Evolutionary conservation across 352 stramenopile species (phyloP), one percentile per base, ranked within the genome.

Genomic region (Pythium chondricola): DNA sequence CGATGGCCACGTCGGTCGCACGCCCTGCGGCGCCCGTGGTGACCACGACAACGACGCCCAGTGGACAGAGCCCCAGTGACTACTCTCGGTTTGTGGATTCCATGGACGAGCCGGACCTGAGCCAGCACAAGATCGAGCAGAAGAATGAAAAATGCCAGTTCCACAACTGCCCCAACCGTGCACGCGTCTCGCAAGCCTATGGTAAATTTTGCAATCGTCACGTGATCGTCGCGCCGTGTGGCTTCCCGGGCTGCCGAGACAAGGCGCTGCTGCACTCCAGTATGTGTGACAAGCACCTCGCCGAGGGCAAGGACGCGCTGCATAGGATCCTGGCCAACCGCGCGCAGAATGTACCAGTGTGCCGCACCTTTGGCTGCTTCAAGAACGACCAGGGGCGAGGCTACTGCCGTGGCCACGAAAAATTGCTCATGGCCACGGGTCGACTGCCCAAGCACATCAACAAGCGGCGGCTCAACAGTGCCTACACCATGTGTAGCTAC

Each of bases 401-500:
- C 1, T 90, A 88, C 48, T 93, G 82, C 32, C 79, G 82, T 38
- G 79, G 82, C 25, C 79, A 93, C 52, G 82, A 93, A 44, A 93
- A 93, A 49, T 61, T 93, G 30, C 50, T 93, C 41, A 93, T 93
- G 82, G 79, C 79, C 17, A 93, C 74, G 17, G 79, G 79, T 11
- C 64, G 72, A 6, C 54, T 93, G 14, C 73, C 79, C 6, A 72
- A 79, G 43, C 71, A 85, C 42, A 76, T 89, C 51, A 93, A 83
- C 61, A 88, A 88, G 45, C 82, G 82, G n/a, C 77, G 82, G 10
- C 67, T 91, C 24, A 93, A 93, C 43, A 91, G 80, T 57, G 79
- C 82, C 29, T 93, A 93, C 67, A 93, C 79, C 17, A 93, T 93
- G 82, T 93, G 82, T 63, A 88, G 76, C 51, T 93, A 88, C 58